Evolutionary conservation across 768 basidiomycete genomes (phyloP).

Genomic region (Pulveroboletus sp.): DNA sequence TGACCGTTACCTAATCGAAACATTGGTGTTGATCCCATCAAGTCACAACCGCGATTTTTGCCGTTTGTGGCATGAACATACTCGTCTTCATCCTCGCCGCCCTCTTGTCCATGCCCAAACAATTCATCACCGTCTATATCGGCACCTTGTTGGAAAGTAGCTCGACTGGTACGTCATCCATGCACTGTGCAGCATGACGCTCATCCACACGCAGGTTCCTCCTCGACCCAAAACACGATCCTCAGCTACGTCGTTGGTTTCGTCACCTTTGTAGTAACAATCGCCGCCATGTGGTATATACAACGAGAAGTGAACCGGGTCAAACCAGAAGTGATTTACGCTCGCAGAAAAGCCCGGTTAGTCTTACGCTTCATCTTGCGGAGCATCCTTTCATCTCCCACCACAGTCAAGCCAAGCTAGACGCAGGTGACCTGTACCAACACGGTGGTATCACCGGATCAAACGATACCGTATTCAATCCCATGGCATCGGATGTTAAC

Average conservation of each 20-base stretch:
- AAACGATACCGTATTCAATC: constrained; percentile 35
- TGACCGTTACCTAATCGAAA: constrained; percentile 6
- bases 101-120: constrained; percentile 82
- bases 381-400: constrained; percentile 3
- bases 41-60: constrained; percentile 88
- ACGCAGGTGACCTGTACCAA: constrained; percentile 32
- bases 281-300: constrained; percentile 84
- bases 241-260: constrained; percentile 69
- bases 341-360: constrained; percentile 68
- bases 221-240: constrained; percentile 49
- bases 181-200: neutral
- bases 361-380: constrained; percentile 3
- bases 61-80: constrained; percentile 86
- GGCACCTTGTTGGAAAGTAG: constrained; percentile 70
- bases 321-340: constrained; percentile 67
- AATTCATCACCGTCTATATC: constrained; percentile 89
- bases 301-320: constrained; percentile 63
- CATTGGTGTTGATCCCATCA: constrained; percentile 1
- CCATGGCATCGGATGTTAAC: constrained; percentile 39
- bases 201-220: constrained; percentile 16
- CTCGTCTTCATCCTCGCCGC: constrained; percentile 76
- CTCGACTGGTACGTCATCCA: constrained; percentile 27
- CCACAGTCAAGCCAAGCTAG: constrained; percentile 53
- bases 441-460: constrained; percentile 29
- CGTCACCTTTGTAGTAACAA: constrained; percentile 67